phyloP scores from a whole-genome alignment of 2,329 filamentous ascomycete species.

The Fusarium nematophilum region DNA sequence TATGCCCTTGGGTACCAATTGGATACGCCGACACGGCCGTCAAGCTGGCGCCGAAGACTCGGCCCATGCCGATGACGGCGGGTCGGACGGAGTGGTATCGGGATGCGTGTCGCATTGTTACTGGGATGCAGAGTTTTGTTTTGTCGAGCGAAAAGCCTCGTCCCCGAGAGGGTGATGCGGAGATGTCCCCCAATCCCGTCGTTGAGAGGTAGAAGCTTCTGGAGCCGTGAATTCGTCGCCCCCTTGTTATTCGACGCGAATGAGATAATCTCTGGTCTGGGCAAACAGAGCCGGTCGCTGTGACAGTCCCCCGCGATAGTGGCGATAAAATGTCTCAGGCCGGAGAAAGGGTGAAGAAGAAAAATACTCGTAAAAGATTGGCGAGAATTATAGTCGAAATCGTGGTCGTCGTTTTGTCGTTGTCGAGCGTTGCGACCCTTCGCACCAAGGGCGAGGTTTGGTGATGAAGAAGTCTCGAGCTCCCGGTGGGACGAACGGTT shows the following conservation, averaged over 20 bases:
- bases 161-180: constrained; percentile 6
- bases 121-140: neutral
- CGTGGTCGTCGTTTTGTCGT: constrained; percentile 7
- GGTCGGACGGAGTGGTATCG: constrained; percentile 58
- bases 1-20: constrained; percentile 52
- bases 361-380: constrained; percentile 6
- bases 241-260: constrained; percentile 13
- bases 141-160: constrained; percentile 3
- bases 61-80: constrained; percentile 62
- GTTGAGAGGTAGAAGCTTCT: neutral
- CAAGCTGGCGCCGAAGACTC: constrained; percentile 62
- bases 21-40: constrained; percentile 63
- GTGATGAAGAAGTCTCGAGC: constrained; percentile 21
- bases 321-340: constrained; percentile 32
- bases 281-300: constrained; percentile 8
- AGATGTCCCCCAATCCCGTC: constrained; percentile 5
- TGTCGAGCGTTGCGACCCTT: constrained; percentile 22
- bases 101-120: constrained; percentile 45
- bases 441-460: constrained; percentile 36
- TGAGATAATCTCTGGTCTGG: constrained; percentile 11
- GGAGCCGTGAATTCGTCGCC: neutral
- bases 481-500: constrained; percentile 25
- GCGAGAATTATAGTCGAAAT: neutral
- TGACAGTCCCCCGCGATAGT: constrained; percentile 16
- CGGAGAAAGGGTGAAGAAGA: neutral